phyloP scores from a whole-genome alignment of 257 asterid genomes.

The Nicotiana obtusifolia region DNA sequence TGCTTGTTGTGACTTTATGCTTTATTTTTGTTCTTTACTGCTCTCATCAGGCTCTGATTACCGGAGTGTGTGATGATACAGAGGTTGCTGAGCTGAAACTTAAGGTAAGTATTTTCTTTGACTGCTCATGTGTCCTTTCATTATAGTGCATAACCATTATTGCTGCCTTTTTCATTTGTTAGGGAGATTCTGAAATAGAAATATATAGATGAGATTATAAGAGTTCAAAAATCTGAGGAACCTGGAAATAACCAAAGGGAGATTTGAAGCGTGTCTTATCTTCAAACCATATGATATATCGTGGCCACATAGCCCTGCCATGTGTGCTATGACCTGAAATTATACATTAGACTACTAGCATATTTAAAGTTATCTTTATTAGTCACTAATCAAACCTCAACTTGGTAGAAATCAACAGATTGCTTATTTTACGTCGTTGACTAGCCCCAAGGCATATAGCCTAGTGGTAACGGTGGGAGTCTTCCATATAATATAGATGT shows the following conservation, averaged over 20 bases:
- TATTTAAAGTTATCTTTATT: background rate
- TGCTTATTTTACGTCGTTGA: background rate
- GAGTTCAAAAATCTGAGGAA: background rate
- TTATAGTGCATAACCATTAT: background rate
- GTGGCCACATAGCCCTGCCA: background rate
- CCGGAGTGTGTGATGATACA: conserved; percentile 72
- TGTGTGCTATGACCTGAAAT: background rate
- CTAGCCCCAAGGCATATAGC: background rate
- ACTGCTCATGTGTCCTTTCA: background rate
- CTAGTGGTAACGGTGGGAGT: background rate
- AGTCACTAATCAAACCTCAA: background rate
- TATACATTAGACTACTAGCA: background rate
- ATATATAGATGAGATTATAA: background rate
- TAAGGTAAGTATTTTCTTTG: conserved; percentile 39
- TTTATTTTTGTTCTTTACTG: conserved; percentile 1
- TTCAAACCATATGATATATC: background rate
- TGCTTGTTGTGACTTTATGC: conserved; percentile 10
- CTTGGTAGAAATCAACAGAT: background rate
- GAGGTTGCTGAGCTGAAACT: conserved; percentile 75
- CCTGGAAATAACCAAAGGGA: background rate
- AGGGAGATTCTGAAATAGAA: background rate
- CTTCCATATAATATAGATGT: background rate
- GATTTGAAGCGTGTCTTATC: background rate
- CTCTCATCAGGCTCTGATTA: conserved; percentile 48
- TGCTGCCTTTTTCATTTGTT: background rate